These are phyloP conservation scores for Didymella pinodella DNA, from an alignment of 2,329 filamentous ascomycete species.

Conservation along the genomic window DNA sequence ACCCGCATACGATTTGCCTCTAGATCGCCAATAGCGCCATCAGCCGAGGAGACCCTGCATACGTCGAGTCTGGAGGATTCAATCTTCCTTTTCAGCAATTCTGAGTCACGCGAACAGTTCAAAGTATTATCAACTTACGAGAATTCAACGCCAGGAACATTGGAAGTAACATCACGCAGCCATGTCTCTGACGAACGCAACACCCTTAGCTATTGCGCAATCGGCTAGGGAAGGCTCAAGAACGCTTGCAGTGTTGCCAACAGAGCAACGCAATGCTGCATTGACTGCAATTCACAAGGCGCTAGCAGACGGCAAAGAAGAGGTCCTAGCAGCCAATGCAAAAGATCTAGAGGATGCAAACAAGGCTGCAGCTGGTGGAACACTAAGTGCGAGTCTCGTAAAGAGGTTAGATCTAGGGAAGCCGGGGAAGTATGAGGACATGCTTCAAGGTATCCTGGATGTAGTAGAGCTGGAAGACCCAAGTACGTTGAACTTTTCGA, in stretches of 20 bases:
- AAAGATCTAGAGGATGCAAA: conserved; percentile 79
- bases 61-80: conserved; percentile 14
- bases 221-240: conserved; percentile 84
- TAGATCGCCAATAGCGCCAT: conserved; percentile 27
- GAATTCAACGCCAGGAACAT: conserved; percentile 26
- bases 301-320: conserved; percentile 72
- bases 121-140: conserved; percentile 24
- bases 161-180: conserved; percentile 27
- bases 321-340: conserved; percentile 86
- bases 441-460: conserved; percentile 93
- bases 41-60: conserved; percentile 35
- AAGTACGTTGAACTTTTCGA: conserved; percentile 62
- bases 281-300: conserved; percentile 82
- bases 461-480: conserved; percentile 86
- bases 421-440: conserved; percentile 94
- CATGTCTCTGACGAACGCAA: conserved; percentile 88
- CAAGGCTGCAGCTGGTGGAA: conserved; percentile 75
- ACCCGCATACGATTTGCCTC: conserved; percentile 18
- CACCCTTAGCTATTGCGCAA: conserved; percentile 77
- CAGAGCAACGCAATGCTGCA: conserved; percentile 80
- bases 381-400: conserved; percentile 81
- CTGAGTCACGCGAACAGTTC: conserved; percentile 38
- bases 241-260: conserved; percentile 79
- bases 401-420: conserved; percentile 87
- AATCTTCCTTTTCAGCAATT: conserved; percentile 26